phyloP scores from a whole-genome alignment of 2,329 filamentous ascomycete species.

The Colletotrichum sp. region DNA sequence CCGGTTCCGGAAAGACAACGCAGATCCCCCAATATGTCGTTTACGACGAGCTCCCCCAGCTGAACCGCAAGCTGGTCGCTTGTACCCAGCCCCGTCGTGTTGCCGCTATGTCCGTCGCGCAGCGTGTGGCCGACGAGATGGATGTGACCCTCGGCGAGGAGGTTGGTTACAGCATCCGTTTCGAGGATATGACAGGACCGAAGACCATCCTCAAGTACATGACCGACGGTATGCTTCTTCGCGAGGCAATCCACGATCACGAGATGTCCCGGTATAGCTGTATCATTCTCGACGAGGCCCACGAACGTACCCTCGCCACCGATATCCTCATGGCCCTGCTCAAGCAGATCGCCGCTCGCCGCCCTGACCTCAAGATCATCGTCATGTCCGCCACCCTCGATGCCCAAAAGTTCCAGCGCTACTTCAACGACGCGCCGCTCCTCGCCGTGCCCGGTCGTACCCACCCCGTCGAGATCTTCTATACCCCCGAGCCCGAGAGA shows the following conservation, averaged over 20 bases:
- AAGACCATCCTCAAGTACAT: conserved; percentile 98
- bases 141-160: conserved; percentile 92
- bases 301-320: conserved; percentile 95
- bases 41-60: conserved; percentile 92
- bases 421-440: conserved; percentile 93
- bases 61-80: conserved; percentile 86
- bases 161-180: conserved; percentile 98
- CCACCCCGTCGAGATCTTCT: conserved; percentile 97
- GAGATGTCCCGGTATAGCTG: conserved; percentile 91
- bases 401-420: conserved; percentile 96
- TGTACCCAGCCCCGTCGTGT: conserved; percentile 98
- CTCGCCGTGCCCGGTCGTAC: conserved; percentile 95
- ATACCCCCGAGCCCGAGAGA: conserved; percentile 93
- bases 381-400: conserved; percentile 99
- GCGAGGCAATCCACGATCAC: conserved; percentile 96
- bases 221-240: conserved; percentile 98
- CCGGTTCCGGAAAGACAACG: conserved; percentile 98
- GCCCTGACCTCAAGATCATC: conserved; percentile 94
- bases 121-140: conserved; percentile 97
- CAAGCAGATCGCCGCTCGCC: conserved; percentile 83
- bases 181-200: conserved; percentile 89
- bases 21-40: conserved; percentile 99
- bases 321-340: conserved; percentile 97
- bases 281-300: conserved; percentile 98
- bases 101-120: conserved; percentile 96